phyloP scores from a whole-genome alignment of 2,329 filamentous ascomycete genomes.

The Fusarium gaditjirri region DNA sequence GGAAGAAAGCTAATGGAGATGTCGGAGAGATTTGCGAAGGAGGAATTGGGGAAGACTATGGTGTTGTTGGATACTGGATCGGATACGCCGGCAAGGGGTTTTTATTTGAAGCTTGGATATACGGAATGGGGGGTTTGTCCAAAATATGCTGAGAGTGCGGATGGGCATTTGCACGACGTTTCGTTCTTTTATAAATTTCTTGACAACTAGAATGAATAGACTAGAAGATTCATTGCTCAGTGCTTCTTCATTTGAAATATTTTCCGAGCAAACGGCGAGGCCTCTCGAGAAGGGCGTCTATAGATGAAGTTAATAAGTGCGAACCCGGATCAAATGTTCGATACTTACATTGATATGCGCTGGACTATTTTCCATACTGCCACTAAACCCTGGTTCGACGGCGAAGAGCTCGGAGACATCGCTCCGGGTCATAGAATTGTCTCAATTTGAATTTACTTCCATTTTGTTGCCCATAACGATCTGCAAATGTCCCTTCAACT shows the following conservation, averaged over 20 bases:
- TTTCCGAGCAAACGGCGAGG: too few species aligned
- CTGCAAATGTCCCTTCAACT: too few species aligned
- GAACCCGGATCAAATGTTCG: too few species aligned
- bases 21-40: background rate
- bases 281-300: too few species aligned
- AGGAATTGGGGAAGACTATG: background rate
- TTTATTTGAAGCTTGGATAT: background rate
- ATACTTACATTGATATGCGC: too few species aligned
- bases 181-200: background rate
- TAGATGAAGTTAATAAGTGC: too few species aligned
- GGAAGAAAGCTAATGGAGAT: conserved; percentile 1
- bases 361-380: too few species aligned
- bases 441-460: too few species aligned
- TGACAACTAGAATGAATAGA: background rate
- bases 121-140: conserved; percentile 9
- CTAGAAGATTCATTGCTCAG: accelerated
- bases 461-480: too few species aligned
- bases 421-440: too few species aligned
- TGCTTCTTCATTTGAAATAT: background rate
- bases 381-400: too few species aligned
- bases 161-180: background rate
- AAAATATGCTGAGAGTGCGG: background rate
- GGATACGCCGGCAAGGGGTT: background rate
- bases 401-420: too few species aligned
- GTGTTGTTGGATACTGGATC: background rate